Conservation (phyloP, 768 basidiomycete species). For the Cyclocybe cylindracea region DNA sequence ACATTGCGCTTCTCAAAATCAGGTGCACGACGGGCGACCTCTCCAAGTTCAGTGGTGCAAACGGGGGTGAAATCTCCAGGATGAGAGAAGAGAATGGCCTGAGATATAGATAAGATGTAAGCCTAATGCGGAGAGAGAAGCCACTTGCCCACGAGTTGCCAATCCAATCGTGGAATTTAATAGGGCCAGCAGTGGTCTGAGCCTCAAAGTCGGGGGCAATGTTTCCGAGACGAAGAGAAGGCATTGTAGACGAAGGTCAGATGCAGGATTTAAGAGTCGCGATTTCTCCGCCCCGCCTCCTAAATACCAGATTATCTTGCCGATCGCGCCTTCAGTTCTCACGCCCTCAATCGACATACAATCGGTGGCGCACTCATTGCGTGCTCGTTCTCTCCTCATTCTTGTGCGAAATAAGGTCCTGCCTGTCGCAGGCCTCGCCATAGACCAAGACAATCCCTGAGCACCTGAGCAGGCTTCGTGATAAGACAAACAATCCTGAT, state of each 20-base stretch:
- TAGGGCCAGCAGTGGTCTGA: constrained; percentile 80
- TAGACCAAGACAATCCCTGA: not conserved
- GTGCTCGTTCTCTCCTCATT: constrained; percentile 28
- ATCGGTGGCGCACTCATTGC: constrained; percentile 42
- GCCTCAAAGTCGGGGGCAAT: constrained; percentile 93
- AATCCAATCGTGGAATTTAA: constrained; percentile 94
- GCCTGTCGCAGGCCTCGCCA: not conserved
- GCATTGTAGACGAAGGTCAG: constrained; percentile 27
- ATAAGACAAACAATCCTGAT: constrained; percentile 2
- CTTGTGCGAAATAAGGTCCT: not conserved
- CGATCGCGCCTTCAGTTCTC: constrained; percentile 66
- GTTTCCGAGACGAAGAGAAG: constrained; percentile 77
- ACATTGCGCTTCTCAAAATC: constrained; percentile 90
- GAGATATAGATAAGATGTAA: constrained; percentile 5
- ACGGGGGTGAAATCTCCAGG: constrained; percentile 93
- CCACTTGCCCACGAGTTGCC: constrained; percentile 81
- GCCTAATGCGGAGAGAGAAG: not conserved
- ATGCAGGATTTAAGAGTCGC: constrained; percentile 2
- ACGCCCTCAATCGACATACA: constrained; percentile 40
- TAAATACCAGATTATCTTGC: constrained; percentile 20
- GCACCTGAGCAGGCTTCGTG: no score
- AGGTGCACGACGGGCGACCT: constrained; percentile 82
- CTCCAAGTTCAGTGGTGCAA: constrained; percentile 96
- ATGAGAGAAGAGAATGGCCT: constrained; percentile 93
- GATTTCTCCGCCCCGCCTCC: constrained; percentile 1